Conservation (phyloP, 805 yeast genomes). For the Geotrichum ghanense region DNA sequence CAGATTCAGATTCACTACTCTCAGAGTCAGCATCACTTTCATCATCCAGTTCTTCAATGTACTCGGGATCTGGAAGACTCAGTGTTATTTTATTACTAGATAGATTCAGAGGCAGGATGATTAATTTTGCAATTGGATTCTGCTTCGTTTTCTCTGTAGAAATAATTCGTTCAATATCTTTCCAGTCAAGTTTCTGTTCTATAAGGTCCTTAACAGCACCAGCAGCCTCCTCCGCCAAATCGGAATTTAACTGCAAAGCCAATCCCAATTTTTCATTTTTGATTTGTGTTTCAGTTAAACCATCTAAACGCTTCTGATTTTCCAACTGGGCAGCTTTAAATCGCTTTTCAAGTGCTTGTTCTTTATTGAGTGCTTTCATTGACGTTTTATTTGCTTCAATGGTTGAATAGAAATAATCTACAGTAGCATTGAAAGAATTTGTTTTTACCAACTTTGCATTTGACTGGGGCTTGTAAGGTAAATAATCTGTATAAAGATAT, state of each 20-base stretch:
- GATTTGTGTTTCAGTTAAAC: conserved; percentile 51
- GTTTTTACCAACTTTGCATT: conserved; percentile 32
- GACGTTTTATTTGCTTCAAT: conserved; percentile 74
- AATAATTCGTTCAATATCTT: conserved; percentile 67
- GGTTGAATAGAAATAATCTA: conserved; percentile 77
- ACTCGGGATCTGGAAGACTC: conserved; percentile 37
- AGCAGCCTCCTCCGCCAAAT: conserved; percentile 60
- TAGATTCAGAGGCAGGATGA: conserved; percentile 59
- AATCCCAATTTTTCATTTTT: conserved; percentile 60
- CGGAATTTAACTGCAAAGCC: conserved; percentile 56
- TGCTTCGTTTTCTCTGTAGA: conserved; percentile 56
- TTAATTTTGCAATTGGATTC: conserved; percentile 49
- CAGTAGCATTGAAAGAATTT: conserved; percentile 65
- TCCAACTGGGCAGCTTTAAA: conserved; percentile 66
- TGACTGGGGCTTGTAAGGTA: conserved; percentile 49
- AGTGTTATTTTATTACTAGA: conserved; percentile 55
- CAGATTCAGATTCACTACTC: conserved; percentile 14
- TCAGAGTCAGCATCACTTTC: conserved; percentile 25
- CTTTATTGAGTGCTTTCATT: conserved; percentile 62
- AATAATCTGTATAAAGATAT: conserved; percentile 51
- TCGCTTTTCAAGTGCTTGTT: conserved; percentile 62
- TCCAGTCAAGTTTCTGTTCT: conserved; percentile 91
- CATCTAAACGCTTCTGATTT: conserved; percentile 56
- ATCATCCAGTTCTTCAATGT: conserved; percentile 23
- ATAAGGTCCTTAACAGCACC: conserved; percentile 52